Conservation (phyloP, 202 grass and related monocot genomes). For the Carex arenaria region DNA sequence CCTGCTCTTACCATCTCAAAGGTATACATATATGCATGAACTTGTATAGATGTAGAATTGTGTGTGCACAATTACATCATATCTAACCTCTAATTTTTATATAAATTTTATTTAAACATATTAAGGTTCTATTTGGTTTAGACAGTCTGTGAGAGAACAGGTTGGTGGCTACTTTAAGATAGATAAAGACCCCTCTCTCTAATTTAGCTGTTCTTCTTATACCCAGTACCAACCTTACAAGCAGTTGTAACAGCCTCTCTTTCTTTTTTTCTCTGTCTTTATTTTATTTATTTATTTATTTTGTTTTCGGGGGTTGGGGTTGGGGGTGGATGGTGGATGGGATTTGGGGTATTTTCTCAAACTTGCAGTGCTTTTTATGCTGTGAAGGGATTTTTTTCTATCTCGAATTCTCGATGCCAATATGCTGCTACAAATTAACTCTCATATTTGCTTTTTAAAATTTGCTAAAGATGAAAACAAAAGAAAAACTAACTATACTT, state of each 20-base stretch:
- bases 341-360: neutral
- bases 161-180: neutral
- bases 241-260: neutral
- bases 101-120: conserved; percentile 10
- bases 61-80: neutral
- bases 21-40: conserved; percentile 29
- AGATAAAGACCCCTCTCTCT: neutral
- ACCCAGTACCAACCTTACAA: neutral
- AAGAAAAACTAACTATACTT: neutral
- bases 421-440: neutral
- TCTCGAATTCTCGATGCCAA: neutral
- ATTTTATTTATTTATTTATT: no score
- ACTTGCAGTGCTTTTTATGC: neutral
- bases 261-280: neutral
- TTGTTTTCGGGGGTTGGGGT: neutral
- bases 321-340: neutral
- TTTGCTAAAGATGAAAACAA: neutral
- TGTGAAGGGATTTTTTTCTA: neutral
- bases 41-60: neutral
- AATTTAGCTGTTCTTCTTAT: neutral
- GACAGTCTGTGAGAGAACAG: neutral
- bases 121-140: neutral
- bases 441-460: neutral
- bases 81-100: neutral
- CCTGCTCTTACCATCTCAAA: conserved; percentile 89